Conservation (phyloP, 169 alveolate genomes). For the Fabrea salina region DNA sequence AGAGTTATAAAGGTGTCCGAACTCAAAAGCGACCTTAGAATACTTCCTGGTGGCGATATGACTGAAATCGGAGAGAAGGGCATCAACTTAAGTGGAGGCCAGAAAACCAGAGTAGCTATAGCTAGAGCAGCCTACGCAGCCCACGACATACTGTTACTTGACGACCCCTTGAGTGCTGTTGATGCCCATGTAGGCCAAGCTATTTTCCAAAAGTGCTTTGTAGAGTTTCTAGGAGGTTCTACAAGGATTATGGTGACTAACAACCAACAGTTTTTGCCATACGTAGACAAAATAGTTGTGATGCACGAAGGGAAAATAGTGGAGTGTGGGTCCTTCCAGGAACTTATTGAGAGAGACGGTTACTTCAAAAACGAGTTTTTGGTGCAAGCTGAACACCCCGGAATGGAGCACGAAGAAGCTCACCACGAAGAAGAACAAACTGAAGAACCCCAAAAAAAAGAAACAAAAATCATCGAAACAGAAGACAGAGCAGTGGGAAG, state of each 20-base stretch:
- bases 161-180: slow-evolving; percentile 75
- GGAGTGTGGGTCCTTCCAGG: slow-evolving; percentile 39
- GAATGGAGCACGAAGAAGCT: slow-evolving; percentile 24
- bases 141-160: slow-evolving; percentile 58
- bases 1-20: slow-evolving; percentile 44
- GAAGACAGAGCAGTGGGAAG: slow-evolving; percentile 39
- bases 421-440: slow-evolving; percentile 40
- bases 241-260: slow-evolving; percentile 45
- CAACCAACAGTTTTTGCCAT: neutral
- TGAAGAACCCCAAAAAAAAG: neutral
- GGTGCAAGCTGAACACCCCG: neutral
- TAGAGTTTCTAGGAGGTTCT: slow-evolving; percentile 20
- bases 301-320: slow-evolving; percentile 48
- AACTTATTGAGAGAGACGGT: slow-evolving; percentile 14
- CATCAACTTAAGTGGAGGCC: slow-evolving; percentile 62
- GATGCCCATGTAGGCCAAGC: slow-evolving; percentile 47
- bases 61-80: slow-evolving; percentile 67
- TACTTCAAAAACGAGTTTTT: neutral
- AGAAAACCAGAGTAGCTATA: slow-evolving; percentile 62
- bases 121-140: slow-evolving; percentile 68
- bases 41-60: slow-evolving; percentile 37
- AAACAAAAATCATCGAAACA: slow-evolving; percentile 15
- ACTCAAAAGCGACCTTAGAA: slow-evolving; percentile 44
- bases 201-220: slow-evolving; percentile 24
- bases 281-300: slow-evolving; percentile 33